phyloP scores from a whole-genome alignment of 768 basidiomycete genomes.

The Collybia sordida region DNA sequence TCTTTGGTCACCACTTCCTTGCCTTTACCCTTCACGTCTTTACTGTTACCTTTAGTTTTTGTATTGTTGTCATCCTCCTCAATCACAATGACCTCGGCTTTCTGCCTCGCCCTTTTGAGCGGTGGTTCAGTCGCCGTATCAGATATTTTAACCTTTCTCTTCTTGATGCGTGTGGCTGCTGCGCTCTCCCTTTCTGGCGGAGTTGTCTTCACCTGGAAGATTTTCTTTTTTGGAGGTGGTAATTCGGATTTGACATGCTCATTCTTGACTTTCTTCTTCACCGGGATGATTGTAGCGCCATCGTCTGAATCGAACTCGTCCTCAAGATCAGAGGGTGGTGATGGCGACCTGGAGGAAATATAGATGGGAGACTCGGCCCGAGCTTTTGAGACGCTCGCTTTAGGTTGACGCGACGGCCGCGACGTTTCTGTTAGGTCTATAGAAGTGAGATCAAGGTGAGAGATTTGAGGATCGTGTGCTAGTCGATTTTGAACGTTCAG shows the following conservation, averaged over 20 bases:
- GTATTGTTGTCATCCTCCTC: conserved; percentile 1
- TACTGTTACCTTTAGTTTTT: conserved; percentile 11
- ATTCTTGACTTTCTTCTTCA: conserved; percentile 6
- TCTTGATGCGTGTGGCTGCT: conserved; percentile 32
- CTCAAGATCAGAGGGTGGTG: conserved; percentile 12
- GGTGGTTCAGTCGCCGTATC: conserved; percentile 24
- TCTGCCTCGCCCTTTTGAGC: conserved; percentile 26
- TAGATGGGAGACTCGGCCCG: conserved; percentile 10
- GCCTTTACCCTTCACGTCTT: conserved; percentile 9
- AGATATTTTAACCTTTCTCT: conserved; percentile 22
- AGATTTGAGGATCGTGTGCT: not conserved
- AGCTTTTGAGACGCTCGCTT: not conserved
- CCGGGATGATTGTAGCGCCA: conserved; percentile 7
- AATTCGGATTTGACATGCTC: not conserved
- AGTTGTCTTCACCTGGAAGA: conserved; percentile 10
- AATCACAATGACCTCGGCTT: not conserved
- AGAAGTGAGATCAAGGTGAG: not conserved
- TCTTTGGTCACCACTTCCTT: conserved; percentile 9
- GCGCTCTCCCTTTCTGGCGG: conserved; percentile 8
- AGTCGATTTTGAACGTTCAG: too few species aligned
- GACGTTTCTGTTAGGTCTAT: not conserved
- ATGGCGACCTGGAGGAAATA: conserved; percentile 14
- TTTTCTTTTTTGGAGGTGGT: conserved; percentile 10
- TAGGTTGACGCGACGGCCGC: not conserved
- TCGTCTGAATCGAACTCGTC: conserved; percentile 6